Percentiles rank a stretch among this genome's conserved stretches.
These are phyloP conservation scores for Kodamaea hsintzibuensis DNA, from an alignment of 805 yeast genomes.

Conservation along the genomic window DNA sequence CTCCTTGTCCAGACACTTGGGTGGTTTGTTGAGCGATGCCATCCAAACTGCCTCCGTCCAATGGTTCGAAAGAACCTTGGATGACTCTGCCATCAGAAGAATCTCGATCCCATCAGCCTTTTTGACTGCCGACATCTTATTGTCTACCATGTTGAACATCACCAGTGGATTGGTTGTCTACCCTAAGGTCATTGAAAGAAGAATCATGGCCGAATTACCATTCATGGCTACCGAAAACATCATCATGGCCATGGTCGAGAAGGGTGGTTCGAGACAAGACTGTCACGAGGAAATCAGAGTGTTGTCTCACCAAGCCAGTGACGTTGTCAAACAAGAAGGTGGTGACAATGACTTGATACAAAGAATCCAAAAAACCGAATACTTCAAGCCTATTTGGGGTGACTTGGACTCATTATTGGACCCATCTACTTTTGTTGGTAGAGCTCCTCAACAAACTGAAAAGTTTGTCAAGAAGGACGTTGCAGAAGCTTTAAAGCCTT, in stretches of 20 bases:
- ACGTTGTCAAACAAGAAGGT: slow-evolving; percentile 96
- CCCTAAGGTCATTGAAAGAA: slow-evolving; percentile 97
- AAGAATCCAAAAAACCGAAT: slow-evolving; percentile 72
- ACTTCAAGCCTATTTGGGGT: slow-evolving; percentile 86
- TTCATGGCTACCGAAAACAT: slow-evolving; percentile 99
- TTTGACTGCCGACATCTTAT: slow-evolving; percentile 89
- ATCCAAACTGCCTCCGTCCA: slow-evolving; percentile 97
- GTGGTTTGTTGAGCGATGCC: slow-evolving; percentile 88
- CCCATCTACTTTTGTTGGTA: slow-evolving; percentile 94
- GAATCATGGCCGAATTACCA: slow-evolving; percentile 92
- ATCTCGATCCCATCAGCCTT: slow-evolving; percentile 96
- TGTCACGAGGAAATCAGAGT: slow-evolving; percentile 98
- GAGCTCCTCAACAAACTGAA: slow-evolving; percentile 97
- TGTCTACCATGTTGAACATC: slow-evolving; percentile 87
- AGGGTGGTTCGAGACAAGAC: slow-evolving; percentile 97
- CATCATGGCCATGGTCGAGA: slow-evolving; percentile 99
- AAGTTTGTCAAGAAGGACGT: slow-evolving; percentile 87
- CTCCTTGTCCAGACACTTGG: slow-evolving; percentile 95
- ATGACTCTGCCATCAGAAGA: slow-evolving; percentile 97
- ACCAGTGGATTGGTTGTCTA: slow-evolving; percentile 95
- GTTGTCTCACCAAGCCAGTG: slow-evolving; percentile 94
- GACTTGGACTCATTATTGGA: slow-evolving; percentile 81
- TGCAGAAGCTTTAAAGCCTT: slow-evolving; percentile 74
- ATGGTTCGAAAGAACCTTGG: slow-evolving; percentile 99
- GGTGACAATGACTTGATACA: slow-evolving; percentile 97